These are phyloP conservation scores for Nemophila menziesii DNA, from an alignment of 257 asterid species.

Conservation along the genomic window DNA sequence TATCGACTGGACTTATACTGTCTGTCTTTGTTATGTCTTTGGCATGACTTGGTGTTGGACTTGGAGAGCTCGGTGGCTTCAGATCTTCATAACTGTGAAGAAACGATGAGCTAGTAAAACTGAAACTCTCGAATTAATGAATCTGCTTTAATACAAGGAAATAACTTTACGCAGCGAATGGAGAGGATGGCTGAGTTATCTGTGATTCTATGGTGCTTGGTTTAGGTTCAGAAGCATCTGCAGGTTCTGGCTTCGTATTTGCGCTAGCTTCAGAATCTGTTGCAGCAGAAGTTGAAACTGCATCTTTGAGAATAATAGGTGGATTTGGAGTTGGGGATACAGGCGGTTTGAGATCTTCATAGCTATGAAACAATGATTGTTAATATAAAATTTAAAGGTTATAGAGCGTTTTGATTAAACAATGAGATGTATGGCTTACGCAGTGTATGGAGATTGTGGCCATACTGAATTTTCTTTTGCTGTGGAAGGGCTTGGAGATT, in stretches of 20 bases:
- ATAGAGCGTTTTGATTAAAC: no score
- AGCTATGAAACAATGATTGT: conserved; percentile 17
- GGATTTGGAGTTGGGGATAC: conserved; percentile 48
- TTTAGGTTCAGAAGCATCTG: no score
- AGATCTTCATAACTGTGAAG: conserved; percentile 40
- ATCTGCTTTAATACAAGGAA: no score
- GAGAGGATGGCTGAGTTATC: no score
- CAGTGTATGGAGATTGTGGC: conserved; percentile 56
- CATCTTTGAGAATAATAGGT: no score
- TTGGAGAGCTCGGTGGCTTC: conserved; percentile 59
- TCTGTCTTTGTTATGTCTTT: not conserved
- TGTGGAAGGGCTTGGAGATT: conserved; percentile 9
- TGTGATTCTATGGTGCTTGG: no score
- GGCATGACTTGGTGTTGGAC: conserved; percentile 36
- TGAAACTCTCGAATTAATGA: no score
- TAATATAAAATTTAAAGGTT: no score
- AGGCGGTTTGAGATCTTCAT: conserved; percentile 60
- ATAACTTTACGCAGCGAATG: no score
- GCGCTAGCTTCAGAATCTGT: no score
- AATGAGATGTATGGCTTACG: conserved; percentile 68
- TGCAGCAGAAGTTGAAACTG: no score
- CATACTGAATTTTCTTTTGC: conserved; percentile 27
- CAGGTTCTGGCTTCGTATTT: no score
- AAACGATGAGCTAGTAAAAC: not conserved
- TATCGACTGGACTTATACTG: not conserved